Evolutionary conservation across 2,329 filamentous ascomycete species (phyloP).

Genomic region (Escovopsis sp.): DNA sequence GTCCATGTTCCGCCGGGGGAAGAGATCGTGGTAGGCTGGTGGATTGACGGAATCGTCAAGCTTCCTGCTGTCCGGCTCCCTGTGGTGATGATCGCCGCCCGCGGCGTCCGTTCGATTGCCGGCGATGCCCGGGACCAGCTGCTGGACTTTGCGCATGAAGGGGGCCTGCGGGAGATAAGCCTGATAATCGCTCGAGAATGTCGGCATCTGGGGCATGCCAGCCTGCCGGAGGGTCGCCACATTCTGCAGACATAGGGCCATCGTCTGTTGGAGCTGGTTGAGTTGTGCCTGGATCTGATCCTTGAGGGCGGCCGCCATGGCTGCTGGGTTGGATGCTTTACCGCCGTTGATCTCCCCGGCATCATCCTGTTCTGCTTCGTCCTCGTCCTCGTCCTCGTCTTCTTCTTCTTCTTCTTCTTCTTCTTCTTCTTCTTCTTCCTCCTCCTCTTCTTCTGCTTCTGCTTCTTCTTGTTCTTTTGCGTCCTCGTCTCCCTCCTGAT

Average conservation of each 20-base stretch:
- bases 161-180: slow-evolving; percentile 43
- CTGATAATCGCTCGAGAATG: slow-evolving; percentile 52
- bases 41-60: slow-evolving; percentile 51
- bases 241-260: slow-evolving; percentile 52
- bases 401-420: slow-evolving; percentile 8
- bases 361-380: slow-evolving; percentile 24
- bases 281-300: slow-evolving; percentile 61
- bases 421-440: too few relatives aligned
- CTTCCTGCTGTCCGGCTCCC: slow-evolving; percentile 41
- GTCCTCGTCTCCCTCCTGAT: too few relatives aligned
- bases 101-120: slow-evolving; percentile 34
- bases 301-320: slow-evolving; percentile 54
- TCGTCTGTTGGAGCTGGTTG: slow-evolving; percentile 60
- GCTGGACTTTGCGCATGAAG: slow-evolving; percentile 58
- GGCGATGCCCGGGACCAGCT: slow-evolving; percentile 53
- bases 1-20: slow-evolving; percentile 41
- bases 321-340: slow-evolving; percentile 39
- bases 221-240: slow-evolving; percentile 33
- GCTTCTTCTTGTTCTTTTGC: too few relatives aligned
- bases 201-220: slow-evolving; percentile 47
- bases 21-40: slow-evolving; percentile 69
- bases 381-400: slow-evolving; percentile 22
- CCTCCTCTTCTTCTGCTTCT: too few relatives aligned
- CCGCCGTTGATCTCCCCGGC: slow-evolving; percentile 18
- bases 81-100: slow-evolving; percentile 20